Conservation (phyloP, 2,329 filamentous ascomycete species). For the Colletotrichum tamarilloi region DNA sequence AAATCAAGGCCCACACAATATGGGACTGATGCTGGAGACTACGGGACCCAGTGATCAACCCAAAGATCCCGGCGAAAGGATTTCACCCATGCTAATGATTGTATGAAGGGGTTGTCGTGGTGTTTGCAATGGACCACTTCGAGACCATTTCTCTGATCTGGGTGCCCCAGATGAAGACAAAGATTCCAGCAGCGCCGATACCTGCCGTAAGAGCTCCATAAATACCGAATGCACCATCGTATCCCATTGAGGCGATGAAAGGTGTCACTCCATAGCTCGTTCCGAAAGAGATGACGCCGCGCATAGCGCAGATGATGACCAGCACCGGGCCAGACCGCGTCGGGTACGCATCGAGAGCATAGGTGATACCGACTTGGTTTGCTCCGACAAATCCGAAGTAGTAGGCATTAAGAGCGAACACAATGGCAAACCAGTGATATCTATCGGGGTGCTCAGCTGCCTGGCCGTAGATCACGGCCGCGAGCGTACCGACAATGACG, state of each 20-base stretch:
- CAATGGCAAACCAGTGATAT: slow-evolving; percentile 49
- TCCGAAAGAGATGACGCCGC: slow-evolving; percentile 58
- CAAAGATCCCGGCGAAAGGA: no score
- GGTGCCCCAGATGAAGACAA: slow-evolving; percentile 47
- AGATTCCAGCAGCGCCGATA: slow-evolving; percentile 43
- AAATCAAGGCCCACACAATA: no score
- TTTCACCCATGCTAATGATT: background rate
- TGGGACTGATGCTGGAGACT: no score
- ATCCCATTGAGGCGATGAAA: slow-evolving; percentile 42
- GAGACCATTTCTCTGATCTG: slow-evolving; percentile 38
- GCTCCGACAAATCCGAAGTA: slow-evolving; percentile 52
- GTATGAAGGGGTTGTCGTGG: background rate
- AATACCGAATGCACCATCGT: slow-evolving; percentile 46
- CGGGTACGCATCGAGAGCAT: slow-evolving; percentile 56
- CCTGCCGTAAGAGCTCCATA: slow-evolving; percentile 46
- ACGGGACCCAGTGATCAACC: no score
- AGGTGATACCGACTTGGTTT: slow-evolving; percentile 57
- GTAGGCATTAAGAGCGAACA: slow-evolving; percentile 42
- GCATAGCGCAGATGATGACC: slow-evolving; percentile 57
- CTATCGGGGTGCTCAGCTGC: slow-evolving; percentile 47
- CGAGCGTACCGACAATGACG: slow-evolving; percentile 49
- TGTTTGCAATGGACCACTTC: slow-evolving; percentile 16
- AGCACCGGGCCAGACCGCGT: slow-evolving; percentile 53
- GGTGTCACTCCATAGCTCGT: slow-evolving; percentile 42
- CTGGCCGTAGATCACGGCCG: slow-evolving; percentile 50